Evolutionary conservation across 202 grass and related monocot genomes (phyloP), one percentile per base, ranked within the genome.

Genomic region (Setaria viridis): DNA sequence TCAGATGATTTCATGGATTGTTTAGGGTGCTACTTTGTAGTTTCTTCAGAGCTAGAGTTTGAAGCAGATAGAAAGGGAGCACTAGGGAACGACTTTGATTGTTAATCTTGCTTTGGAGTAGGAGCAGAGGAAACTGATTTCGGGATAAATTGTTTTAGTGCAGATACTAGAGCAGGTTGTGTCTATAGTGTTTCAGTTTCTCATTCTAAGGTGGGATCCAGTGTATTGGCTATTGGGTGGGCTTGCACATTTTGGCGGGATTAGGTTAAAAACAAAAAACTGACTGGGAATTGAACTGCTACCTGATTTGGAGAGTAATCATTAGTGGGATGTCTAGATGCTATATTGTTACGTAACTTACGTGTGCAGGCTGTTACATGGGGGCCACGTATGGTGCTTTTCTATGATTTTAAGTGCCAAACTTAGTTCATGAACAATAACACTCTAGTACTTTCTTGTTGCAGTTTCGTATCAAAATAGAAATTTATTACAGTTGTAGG

Each of bases 241-340:
- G 70, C 11, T 71, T 71, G 63, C 48, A 57, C 9, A 11, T 77
- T 56, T 84, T 17, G 51, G 43, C 2, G 3, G 69, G 45, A 63
- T 70, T 54, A 54, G 70, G 69, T 77, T 87, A 57, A 80, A 80
- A 78, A 8, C 33, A 5, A 70, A 70, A 5, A 46, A 62, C 43
- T 20, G 51, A 13, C 41, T 50, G 8, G 1, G 51, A 76, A 76
- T 69, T 63, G 15, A 84, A 46, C 68, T 21, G 16, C 37, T 42
- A 11, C 7, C 45, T 65, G 70, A 51, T 78, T 84, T 76, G 55
- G 47, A 13, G 2, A 59, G 54, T 71, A 57, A 81, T 91, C 66
- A 91, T 71, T 66, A 64, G 13, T 41, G 9, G 5, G 11, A 42
- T 1, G 15, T 48, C 51, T 57, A 54, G 25, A 55, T 12, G 16